Percentiles rank a stretch among this genome's conserved stretches.
Evolutionary conservation across 2,329 filamentous ascomycete genomes (phyloP).

Genomic region (Dactylellina drechsleri): DNA sequence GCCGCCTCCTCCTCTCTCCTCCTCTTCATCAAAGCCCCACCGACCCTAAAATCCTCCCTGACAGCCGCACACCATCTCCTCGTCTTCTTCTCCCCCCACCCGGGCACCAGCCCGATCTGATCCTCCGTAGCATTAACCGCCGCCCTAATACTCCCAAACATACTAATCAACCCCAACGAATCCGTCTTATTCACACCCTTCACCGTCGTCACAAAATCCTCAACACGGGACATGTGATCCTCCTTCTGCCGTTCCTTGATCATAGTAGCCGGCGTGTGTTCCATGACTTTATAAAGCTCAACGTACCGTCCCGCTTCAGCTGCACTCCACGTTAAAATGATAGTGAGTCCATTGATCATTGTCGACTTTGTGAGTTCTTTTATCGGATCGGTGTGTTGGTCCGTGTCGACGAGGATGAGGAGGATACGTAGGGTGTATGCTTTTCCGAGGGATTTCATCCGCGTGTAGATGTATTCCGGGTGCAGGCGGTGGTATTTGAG

Average conservation of each 20-base stretch:
- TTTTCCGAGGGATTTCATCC: slow-evolving; percentile 83
- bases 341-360: slow-evolving; percentile 88
- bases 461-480: slow-evolving; percentile 96
- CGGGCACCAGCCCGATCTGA: slow-evolving; percentile 82
- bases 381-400: slow-evolving; percentile 80
- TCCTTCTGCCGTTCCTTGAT: slow-evolving; percentile 87
- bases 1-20: slow-evolving; percentile 77
- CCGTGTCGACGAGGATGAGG: slow-evolving; percentile 91
- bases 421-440: slow-evolving; percentile 90
- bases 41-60: slow-evolving; percentile 47
- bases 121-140: slow-evolving; percentile 89
- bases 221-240: slow-evolving; percentile 83
- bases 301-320: slow-evolving; percentile 93
- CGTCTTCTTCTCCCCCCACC: slow-evolving; percentile 91
- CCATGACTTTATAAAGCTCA: slow-evolving; percentile 93
- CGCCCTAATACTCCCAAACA: slow-evolving; percentile 87
- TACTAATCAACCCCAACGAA: slow-evolving; percentile 86
- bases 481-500: slow-evolving; percentile 97
- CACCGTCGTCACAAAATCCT: slow-evolving; percentile 92
- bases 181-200: slow-evolving; percentile 94
- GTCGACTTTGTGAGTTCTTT: slow-evolving; percentile 93
- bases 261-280: slow-evolving; percentile 81
- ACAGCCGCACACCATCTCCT: slow-evolving; percentile 67
- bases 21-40: slow-evolving; percentile 45
- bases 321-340: slow-evolving; percentile 93